phyloP scores from a whole-genome alignment of 2,329 filamentous ascomycete species.

The Laburnicola sp. region DNA sequence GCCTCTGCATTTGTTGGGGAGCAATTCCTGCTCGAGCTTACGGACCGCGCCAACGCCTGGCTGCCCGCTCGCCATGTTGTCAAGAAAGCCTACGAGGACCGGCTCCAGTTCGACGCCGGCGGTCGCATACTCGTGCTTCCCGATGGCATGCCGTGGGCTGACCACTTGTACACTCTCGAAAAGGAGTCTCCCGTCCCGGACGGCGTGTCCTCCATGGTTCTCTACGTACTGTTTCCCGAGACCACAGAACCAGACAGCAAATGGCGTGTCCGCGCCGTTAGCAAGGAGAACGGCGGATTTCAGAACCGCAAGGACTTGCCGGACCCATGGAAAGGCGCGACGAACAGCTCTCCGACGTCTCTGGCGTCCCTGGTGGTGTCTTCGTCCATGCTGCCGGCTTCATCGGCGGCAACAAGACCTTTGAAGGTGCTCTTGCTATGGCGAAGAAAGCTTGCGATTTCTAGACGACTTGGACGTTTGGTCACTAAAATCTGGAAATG shows the following conservation, averaged over 20 bases:
- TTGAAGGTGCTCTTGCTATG: slow-evolving; percentile 85
- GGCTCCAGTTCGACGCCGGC: slow-evolving; percentile 67
- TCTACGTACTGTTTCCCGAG: slow-evolving; percentile 93
- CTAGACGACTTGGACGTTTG: slow-evolving; percentile 13
- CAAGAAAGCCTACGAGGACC: slow-evolving; percentile 70
- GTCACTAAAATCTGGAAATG: not conserved
- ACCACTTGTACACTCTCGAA: slow-evolving; percentile 90
- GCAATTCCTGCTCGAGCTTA: slow-evolving; percentile 80
- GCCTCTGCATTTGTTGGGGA: slow-evolving; percentile 83
- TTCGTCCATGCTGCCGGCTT: slow-evolving; percentile 96
- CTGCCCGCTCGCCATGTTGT: slow-evolving; percentile 83
- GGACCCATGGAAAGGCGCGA: slow-evolving; percentile 90
- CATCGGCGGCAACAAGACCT: slow-evolving; percentile 92
- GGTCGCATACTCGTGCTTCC: slow-evolving; percentile 80
- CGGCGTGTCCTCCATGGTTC: slow-evolving; percentile 59
- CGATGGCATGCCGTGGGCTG: slow-evolving; percentile 89
- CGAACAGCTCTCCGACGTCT: slow-evolving; percentile 74
- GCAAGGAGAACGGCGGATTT: slow-evolving; percentile 81
- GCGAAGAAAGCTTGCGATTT: slow-evolving; percentile 70
- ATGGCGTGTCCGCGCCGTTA: slow-evolving; percentile 95
- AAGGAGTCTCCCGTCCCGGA: slow-evolving; percentile 52
- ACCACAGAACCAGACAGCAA: slow-evolving; percentile 72
- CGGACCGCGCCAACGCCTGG: slow-evolving; percentile 77
- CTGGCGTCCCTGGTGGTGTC: slow-evolving; percentile 72
- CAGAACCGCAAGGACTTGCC: slow-evolving; percentile 89